phyloP scores from a whole-genome alignment of 805 yeast genomes.

The Yamadazyma endophytica region DNA sequence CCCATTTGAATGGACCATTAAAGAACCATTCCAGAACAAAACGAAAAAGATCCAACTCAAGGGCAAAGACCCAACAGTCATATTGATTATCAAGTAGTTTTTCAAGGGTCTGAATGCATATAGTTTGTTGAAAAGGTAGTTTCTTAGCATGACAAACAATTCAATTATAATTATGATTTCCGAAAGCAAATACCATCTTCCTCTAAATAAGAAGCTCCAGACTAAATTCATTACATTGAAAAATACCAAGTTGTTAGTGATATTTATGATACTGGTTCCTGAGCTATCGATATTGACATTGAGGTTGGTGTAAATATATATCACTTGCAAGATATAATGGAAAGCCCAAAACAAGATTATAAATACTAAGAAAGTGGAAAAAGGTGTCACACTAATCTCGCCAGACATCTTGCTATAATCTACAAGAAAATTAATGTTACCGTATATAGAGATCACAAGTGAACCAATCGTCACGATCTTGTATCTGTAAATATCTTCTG shows the following conservation, averaged over 20 bases:
- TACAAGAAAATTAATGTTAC: slow-evolving; percentile 51
- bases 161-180: slow-evolving; percentile 58
- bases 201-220: slow-evolving; percentile 63
- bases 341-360: slow-evolving; percentile 56
- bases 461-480: slow-evolving; percentile 44
- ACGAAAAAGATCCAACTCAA: slow-evolving; percentile 70
- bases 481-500: slow-evolving; percentile 8
- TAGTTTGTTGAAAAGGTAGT: slow-evolving; percentile 59
- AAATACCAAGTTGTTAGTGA: slow-evolving; percentile 48
- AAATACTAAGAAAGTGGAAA: slow-evolving; percentile 52
- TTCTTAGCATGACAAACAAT: slow-evolving; percentile 52
- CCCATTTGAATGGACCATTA: slow-evolving; percentile 56
- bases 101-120: slow-evolving; percentile 48
- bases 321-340: slow-evolving; percentile 48
- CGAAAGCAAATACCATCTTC: slow-evolving; percentile 53
- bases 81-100: slow-evolving; percentile 57
- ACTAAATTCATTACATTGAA: slow-evolving; percentile 57
- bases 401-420: slow-evolving; percentile 49
- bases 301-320: slow-evolving; percentile 30
- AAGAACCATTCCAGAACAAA: slow-evolving; percentile 84
- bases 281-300: slow-evolving; percentile 11
- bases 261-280: slow-evolving; percentile 9
- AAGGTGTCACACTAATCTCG: slow-evolving; percentile 63
- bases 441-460: slow-evolving; percentile 52
- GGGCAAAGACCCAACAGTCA: slow-evolving; percentile 67